Evolutionary conservation across 2,329 filamentous ascomycete species (phyloP).

Genomic region (Fusarium dimerum): DNA sequence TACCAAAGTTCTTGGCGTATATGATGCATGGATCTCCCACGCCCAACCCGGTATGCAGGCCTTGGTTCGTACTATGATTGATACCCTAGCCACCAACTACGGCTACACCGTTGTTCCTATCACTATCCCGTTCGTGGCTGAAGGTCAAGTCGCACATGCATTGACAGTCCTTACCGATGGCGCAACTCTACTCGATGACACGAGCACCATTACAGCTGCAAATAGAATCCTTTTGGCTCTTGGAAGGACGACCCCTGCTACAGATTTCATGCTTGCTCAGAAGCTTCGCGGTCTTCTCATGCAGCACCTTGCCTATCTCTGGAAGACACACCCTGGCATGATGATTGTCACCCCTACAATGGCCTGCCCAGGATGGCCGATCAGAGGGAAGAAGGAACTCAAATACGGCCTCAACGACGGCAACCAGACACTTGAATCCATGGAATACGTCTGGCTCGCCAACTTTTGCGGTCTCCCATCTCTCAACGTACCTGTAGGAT

Average conservation of each 20-base stretch:
- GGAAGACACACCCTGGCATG: conserved; percentile 64
- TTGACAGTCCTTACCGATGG: conserved; percentile 71
- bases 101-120: conserved; percentile 59
- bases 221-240: conserved; percentile 69
- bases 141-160: conserved; percentile 72
- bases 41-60: conserved; percentile 44
- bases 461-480: conserved; percentile 52
- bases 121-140: conserved; percentile 56
- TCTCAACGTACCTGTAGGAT: conserved; percentile 48
- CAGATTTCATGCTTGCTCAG: conserved; percentile 70
- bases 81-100: conserved; percentile 52
- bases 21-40: conserved; percentile 61
- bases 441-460: conserved; percentile 53
- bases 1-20: conserved; percentile 61
- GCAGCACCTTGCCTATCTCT: conserved; percentile 69
- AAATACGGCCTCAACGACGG: conserved; percentile 47
- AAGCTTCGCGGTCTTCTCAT: conserved; percentile 69
- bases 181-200: conserved; percentile 47
- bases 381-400: conserved; percentile 39
- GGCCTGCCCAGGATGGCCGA: conserved; percentile 46
- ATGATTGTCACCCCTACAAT: conserved; percentile 72
- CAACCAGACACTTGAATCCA: conserved; percentile 46
- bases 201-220: conserved; percentile 54
- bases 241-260: conserved; percentile 60
- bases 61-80: conserved; percentile 46